Percentiles rank a stretch among this genome's conserved stretches.
Evolutionary conservation across 768 basidiomycete species (phyloP).

Genomic region (Wakefieldia striispora): DNA sequence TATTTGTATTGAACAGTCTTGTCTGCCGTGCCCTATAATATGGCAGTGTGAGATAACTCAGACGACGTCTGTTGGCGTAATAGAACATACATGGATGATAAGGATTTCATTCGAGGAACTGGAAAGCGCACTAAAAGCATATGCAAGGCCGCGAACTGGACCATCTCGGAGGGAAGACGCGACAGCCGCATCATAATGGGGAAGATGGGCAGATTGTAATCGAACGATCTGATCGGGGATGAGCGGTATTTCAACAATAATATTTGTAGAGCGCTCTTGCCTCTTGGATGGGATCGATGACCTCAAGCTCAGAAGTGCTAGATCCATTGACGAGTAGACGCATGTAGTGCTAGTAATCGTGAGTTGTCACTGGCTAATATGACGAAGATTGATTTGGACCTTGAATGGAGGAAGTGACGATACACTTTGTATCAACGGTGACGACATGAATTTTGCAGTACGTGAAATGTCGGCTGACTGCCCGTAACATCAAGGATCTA

Average conservation of each 20-base stretch:
- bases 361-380: not conserved
- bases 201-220: conserved; percentile 74
- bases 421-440: conserved; percentile 66
- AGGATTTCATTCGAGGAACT: conserved; percentile 51
- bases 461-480: conserved; percentile 67
- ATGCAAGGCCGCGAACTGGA: conserved; percentile 60
- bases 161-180: conserved; percentile 74
- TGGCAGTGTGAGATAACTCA: not conserved
- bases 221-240: conserved; percentile 53
- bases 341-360: conserved; percentile 43
- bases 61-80: too few species aligned
- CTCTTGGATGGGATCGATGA: conserved; percentile 41
- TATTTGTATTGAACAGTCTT: conserved; percentile 34
- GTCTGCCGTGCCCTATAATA: conserved; percentile 31
- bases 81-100: conserved; percentile 56
- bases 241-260: not conserved
- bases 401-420: conserved; percentile 61
- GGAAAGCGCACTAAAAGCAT: conserved; percentile 51
- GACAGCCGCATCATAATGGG: conserved; percentile 73
- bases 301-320: conserved; percentile 13
- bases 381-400: conserved; percentile 35
- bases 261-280: conserved; percentile 21
- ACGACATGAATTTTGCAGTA: conserved; percentile 76
- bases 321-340: conserved; percentile 46
- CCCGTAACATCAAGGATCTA: not conserved